Conservation (phyloP, 768 basidiomycete species). For the Gelatoporia subvermispora region DNA sequence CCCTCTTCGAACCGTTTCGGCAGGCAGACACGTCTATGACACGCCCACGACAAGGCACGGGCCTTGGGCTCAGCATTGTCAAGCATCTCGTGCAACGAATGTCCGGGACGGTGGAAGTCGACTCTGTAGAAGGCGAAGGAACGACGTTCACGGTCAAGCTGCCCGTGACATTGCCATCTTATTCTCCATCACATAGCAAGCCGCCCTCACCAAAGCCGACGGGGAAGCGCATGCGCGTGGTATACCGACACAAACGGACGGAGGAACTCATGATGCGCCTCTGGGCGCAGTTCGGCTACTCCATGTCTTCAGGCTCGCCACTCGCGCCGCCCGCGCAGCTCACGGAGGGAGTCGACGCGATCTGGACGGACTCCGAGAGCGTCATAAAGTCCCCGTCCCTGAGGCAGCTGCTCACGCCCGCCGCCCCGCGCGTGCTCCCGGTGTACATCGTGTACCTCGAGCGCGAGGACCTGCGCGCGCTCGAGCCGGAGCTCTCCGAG, state of each 20-base stretch:
- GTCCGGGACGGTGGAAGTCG: slow-evolving; percentile 23
- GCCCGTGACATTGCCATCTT: slow-evolving; percentile 14
- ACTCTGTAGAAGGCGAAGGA: slow-evolving; percentile 20
- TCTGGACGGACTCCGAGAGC: slow-evolving; percentile 22
- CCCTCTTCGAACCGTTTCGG: slow-evolving; percentile 24
- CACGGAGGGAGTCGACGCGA: slow-evolving; percentile 11
- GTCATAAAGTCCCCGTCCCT: slow-evolving; percentile 11
- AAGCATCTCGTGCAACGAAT: slow-evolving; percentile 27
- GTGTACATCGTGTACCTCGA: slow-evolving; percentile 19
- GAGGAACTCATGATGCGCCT: slow-evolving; percentile 17
- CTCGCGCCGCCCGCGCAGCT: slow-evolving; percentile 8
- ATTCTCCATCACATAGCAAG: neutral
- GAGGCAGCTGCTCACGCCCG: slow-evolving; percentile 9
- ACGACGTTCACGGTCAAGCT: slow-evolving; percentile 23
- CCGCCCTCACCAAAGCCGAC: neutral
- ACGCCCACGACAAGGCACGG: slow-evolving; percentile 22
- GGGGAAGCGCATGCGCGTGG: slow-evolving; percentile 18
- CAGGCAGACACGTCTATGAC: slow-evolving; percentile 24
- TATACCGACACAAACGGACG: slow-evolving; percentile 18
- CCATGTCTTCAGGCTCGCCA: neutral
- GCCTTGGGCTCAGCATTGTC: slow-evolving; percentile 25
- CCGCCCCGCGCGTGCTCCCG: slow-evolving; percentile 1
- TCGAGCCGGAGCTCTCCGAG: slow-evolving; percentile 16
- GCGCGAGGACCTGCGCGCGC: slow-evolving; percentile 13
- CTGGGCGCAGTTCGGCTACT: slow-evolving; percentile 15